Evolutionary conservation across 805 yeast genomes (phyloP).

Genomic region (Cyberlindnera americana): DNA sequence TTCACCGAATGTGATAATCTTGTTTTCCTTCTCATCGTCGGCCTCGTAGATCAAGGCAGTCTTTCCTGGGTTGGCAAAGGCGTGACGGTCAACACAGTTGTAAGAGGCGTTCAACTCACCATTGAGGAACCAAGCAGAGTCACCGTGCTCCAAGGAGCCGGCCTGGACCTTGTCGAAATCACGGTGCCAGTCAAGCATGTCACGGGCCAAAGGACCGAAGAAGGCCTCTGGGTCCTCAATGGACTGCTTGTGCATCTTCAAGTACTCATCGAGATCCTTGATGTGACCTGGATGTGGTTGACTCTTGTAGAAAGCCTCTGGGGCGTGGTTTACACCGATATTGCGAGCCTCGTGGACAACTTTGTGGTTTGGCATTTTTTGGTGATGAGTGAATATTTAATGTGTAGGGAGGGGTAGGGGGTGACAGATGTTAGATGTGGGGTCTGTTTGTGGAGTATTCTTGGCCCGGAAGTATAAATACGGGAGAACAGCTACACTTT

Average conservation of each 20-base stretch:
- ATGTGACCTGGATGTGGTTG: constrained; percentile 24
- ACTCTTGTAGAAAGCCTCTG: constrained; percentile 38
- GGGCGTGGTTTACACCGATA: constrained; percentile 29
- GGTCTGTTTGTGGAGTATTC: not conserved
- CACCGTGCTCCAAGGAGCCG: constrained; percentile 46
- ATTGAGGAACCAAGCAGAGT: constrained; percentile 71
- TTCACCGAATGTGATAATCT: constrained; percentile 63
- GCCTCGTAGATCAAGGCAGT: constrained; percentile 78
- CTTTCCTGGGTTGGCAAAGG: constrained; percentile 64
- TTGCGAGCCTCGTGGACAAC: constrained; percentile 39
- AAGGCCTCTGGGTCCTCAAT: constrained; percentile 78
- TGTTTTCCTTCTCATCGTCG: constrained; percentile 58
- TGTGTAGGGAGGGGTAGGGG: not conserved
- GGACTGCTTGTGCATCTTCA: constrained; percentile 69
- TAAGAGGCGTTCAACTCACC: constrained; percentile 79
- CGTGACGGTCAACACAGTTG: constrained; percentile 82
- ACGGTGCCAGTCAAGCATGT: constrained; percentile 74
- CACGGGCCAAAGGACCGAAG: constrained; percentile 74
- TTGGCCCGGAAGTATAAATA: no score
- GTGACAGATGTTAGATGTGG: not conserved
- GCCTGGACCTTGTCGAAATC: constrained; percentile 69
- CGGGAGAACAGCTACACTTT: no score
- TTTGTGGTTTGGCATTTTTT: constrained; percentile 25
- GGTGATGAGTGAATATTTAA: constrained; percentile 2
- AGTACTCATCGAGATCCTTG: constrained; percentile 56